Percentiles rank a stretch among this genome's conserved stretches.
phyloP scores from a whole-genome alignment of 2,329 filamentous ascomycete genomes.

The Coniella vitis region DNA sequence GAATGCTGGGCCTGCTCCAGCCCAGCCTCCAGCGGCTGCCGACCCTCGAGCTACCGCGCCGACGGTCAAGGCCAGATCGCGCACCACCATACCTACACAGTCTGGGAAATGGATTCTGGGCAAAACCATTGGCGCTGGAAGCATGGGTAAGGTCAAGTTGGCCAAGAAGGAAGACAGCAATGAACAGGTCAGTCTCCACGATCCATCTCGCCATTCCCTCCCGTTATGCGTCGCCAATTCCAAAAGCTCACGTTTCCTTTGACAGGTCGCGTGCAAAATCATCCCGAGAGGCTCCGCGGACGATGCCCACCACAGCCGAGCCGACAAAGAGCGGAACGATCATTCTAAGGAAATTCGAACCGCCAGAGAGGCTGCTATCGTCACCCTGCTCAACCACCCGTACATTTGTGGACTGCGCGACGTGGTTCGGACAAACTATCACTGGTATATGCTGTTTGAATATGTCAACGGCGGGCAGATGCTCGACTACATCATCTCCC shows the following conservation, averaged over 20 bases:
- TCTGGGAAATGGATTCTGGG: conserved; percentile 92
- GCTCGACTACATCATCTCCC: conserved; percentile 99
- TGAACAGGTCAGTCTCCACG: conserved; percentile 65
- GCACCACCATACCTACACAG: conserved; percentile 81
- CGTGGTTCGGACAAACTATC: conserved; percentile 90
- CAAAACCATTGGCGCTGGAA: conserved; percentile 94
- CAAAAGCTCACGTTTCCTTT: conserved; percentile 7
- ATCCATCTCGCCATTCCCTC: background rate
- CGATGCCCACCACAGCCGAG: conserved; percentile 65
- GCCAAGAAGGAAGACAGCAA: conserved; percentile 83
- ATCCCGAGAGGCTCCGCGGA: conserved; percentile 86
- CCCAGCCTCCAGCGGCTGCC: conserved; percentile 39
- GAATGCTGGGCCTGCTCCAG: conserved; percentile 46
- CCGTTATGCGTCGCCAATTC: conserved; percentile 2
- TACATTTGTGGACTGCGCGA: conserved; percentile 95
- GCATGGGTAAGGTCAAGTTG: conserved; percentile 98
- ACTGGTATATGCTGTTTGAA: conserved; percentile 99
- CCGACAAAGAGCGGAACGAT: conserved; percentile 73
- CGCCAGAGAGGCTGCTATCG: conserved; percentile 90
- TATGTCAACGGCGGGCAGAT: conserved; percentile 98
- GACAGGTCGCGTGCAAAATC: conserved; percentile 90
- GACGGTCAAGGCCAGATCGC: conserved; percentile 46
- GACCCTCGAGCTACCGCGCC: conserved; percentile 42
- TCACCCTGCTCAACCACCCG: conserved; percentile 86
- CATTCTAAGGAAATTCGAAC: conserved; percentile 96